Evolutionary conservation across 371 early-diverging fungal genomes (phyloP), one percentile per base, ranked within the genome.

Genomic region (Mortierella sp.): DNA sequence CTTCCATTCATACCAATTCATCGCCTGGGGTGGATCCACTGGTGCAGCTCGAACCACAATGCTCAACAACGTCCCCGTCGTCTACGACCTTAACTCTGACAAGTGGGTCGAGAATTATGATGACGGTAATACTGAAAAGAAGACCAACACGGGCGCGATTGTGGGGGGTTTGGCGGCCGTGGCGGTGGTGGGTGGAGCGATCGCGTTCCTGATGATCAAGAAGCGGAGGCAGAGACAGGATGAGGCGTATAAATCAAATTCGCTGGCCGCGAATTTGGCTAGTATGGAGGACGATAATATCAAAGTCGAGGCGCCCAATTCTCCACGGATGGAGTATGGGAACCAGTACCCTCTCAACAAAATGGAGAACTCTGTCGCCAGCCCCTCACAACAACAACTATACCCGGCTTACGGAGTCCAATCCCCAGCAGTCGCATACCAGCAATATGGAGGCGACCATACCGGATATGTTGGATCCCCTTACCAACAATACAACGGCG

Each of bases 11-110:
- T 60, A 63, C 27, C 84, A 83, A 65, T 58, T 83, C 48, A 71
- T 83, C 16, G 84, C 77, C 35, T 83, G 84, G 84, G 84, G 84
- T 14, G 84, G 84, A 18, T 83, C 84, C 48, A 70, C 65, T 11
- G 80, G 75, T 3, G 24, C 18, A 0, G 0, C 32, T 1, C 74
- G 77, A 4, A 68, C 3, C 27, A 83, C 84, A 29, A 75, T 83
- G 56, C 65, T 77, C 54, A 56, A 35, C 75, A 77, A 74, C 60
- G 14, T 71, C 4, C 84, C 84, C 68, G 41, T 72, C 29, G 44
- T 83, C 75, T 83, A 80, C 48, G 72, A 71, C n/a, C 80, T 83
- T 32, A 80, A 79, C 44, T 16, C 70, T 2, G 75, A 77, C 32
- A 75, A 71, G 43, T 83, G 84, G 84, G 77, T 74, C 6, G 71